Percentiles rank a stretch among this genome's conserved stretches.
Evolutionary conservation across 2,329 filamentous ascomycete genomes (phyloP).

Genomic region (Penicillium sp.): DNA sequence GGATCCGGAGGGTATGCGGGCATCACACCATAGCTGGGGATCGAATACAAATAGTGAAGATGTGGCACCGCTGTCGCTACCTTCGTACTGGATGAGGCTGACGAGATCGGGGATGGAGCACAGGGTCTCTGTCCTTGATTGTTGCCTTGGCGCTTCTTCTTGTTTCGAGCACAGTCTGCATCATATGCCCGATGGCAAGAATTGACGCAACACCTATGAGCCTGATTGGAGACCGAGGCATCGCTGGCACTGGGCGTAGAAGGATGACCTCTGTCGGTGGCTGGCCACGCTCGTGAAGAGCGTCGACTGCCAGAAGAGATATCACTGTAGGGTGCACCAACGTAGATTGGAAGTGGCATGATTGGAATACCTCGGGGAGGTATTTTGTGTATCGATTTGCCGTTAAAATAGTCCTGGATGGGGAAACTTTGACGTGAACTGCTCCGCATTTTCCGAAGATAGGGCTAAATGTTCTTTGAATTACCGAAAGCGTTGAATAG

Average conservation of each 20-base stretch:
- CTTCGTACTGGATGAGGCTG: neutral
- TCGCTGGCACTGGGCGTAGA: conserved; percentile 5
- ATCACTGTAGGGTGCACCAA: neutral
- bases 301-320: conserved; percentile 3
- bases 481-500: neutral
- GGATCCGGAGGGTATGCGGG: neutral
- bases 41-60: neutral
- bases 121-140: neutral
- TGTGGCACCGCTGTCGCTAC: neutral
- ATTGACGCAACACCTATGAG: neutral
- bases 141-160: neutral
- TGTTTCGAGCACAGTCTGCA: neutral
- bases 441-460: neutral
- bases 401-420: neutral
- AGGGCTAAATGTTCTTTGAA: neutral
- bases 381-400: conserved; percentile 3
- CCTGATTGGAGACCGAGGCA: neutral
- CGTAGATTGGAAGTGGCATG: conserved; percentile 4
- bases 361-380: conserved; percentile 15
- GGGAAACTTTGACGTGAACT: neutral
- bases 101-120: neutral
- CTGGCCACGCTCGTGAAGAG: conserved; percentile 3
- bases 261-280: neutral
- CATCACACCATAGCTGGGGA: neutral
- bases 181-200: neutral